A percentile compares a stretch with the other conserved stretches of the same genome.
Evolutionary conservation across 441 rosid species (phyloP).

Genomic region (Pelargonium exstipulatum): DNA sequence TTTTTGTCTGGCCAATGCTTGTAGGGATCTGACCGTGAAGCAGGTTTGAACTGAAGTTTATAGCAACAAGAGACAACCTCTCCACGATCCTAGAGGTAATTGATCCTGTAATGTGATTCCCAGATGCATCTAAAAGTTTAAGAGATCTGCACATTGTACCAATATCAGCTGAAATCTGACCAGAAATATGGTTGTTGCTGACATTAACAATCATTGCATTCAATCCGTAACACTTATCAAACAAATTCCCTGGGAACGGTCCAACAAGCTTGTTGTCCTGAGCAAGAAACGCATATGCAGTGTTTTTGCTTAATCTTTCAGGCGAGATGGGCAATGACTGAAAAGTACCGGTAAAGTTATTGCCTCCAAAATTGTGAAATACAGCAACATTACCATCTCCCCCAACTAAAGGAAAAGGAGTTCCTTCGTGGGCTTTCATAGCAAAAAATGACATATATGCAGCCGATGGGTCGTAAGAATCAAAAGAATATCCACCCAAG

Average conservation of each 20-base stretch:
- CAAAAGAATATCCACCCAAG: constrained; percentile 42
- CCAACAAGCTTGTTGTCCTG: constrained; percentile 49
- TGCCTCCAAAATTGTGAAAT: constrained; percentile 45
- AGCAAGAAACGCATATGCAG: constrained; percentile 40
- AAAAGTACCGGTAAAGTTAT: constrained; percentile 44
- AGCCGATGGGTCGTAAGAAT: constrained; percentile 30
- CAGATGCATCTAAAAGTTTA: constrained; percentile 43
- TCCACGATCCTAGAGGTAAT: constrained; percentile 41
- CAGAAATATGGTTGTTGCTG: constrained; percentile 46
- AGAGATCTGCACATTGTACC: constrained; percentile 42
- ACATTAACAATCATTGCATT: constrained; percentile 40
- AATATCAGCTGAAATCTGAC: constrained; percentile 38
- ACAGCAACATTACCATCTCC: constrained; percentile 26
- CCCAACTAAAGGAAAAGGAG: constrained; percentile 19
- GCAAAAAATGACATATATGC: constrained; percentile 39
- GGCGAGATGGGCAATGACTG: constrained; percentile 37
- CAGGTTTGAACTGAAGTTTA: constrained; percentile 47
- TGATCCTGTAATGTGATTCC: constrained; percentile 42
- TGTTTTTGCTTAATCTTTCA: constrained; percentile 32
- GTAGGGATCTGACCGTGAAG: constrained; percentile 47
- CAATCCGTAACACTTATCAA: constrained; percentile 40
- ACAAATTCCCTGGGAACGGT: constrained; percentile 39
- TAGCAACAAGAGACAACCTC: constrained; percentile 35
- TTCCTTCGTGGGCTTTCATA: constrained; percentile 25
- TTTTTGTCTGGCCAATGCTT: constrained; percentile 31